Evolutionary conservation across 2,329 filamentous ascomycete species (phyloP).

Genomic region (Gyromitra esculenta): DNA sequence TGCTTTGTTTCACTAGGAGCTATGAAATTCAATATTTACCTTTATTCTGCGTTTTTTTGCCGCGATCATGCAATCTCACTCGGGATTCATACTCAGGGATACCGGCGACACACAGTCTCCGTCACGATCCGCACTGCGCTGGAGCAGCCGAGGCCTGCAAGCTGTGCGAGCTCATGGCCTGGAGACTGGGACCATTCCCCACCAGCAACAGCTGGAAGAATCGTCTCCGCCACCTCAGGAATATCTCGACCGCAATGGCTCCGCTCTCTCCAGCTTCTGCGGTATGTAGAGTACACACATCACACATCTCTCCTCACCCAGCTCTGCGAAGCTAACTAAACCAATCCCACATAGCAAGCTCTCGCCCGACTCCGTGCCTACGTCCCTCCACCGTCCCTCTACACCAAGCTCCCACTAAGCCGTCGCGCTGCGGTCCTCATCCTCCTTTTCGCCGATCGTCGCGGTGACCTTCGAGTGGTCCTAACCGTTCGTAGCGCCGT

Average conservation of each 20-base stretch:
- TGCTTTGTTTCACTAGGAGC: background rate
- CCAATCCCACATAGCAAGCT: slow-evolving; percentile 53
- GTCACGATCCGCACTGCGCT: background rate
- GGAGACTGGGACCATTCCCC: background rate
- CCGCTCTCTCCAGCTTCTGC: slow-evolving; percentile 42
- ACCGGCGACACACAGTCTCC: background rate
- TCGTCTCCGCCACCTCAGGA: too few relatives aligned
- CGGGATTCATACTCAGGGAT: background rate
- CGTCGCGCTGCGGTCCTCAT: slow-evolving; percentile 87
- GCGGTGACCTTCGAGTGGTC: slow-evolving; percentile 78
- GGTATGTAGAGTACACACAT: slow-evolving; percentile 23
- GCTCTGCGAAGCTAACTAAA: slow-evolving; percentile 44
- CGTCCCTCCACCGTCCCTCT: slow-evolving; percentile 70
- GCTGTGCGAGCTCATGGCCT: too few relatives aligned
- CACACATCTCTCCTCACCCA: slow-evolving; percentile 1
- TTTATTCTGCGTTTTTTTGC: too few relatives aligned
- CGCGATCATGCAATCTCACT: background rate
- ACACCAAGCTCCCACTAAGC: slow-evolving; percentile 70
- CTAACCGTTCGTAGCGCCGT: slow-evolving; percentile 74
- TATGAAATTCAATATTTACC: background rate
- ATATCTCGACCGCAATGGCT: slow-evolving; percentile 32
- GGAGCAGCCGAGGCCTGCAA: background rate
- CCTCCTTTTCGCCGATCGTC: slow-evolving; percentile 83
- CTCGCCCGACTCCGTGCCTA: slow-evolving; percentile 71
- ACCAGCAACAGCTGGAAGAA: too few relatives aligned